Percentiles rank a stretch among this genome's conserved stretches.
Conservation (phyloP, 176 grass and related monocot genomes). For the Aegilops sharonensis region DNA sequence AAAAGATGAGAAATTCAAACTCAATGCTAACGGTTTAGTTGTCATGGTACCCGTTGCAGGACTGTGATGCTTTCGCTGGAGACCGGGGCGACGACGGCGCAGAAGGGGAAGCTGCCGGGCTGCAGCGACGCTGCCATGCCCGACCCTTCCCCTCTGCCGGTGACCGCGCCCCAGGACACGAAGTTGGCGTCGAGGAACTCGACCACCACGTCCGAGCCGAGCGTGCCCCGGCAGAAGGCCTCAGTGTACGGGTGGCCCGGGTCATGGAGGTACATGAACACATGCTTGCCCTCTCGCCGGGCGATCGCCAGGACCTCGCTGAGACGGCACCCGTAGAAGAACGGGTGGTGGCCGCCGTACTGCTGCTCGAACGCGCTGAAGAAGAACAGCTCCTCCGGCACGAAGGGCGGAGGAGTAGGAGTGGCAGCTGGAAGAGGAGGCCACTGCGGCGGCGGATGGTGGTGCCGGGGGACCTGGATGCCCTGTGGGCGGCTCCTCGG, state of each 20-base stretch:
- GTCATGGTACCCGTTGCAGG: constrained; percentile 42
- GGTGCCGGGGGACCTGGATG: constrained; percentile 12
- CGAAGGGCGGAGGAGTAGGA: neutral
- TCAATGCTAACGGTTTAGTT: no score
- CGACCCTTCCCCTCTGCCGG: constrained; percentile 26
- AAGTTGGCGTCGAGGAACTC: constrained; percentile 81
- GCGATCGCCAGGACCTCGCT: constrained; percentile 53
- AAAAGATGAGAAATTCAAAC: neutral
- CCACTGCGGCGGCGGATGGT: neutral
- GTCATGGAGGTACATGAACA: constrained; percentile 69
- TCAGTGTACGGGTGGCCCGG: constrained; percentile 39
- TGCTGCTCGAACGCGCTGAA: constrained; percentile 53
- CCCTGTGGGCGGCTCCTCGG: constrained; percentile 13
- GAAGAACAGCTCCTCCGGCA: constrained; percentile 61
- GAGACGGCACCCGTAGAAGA: constrained; percentile 70
- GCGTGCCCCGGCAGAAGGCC: constrained; percentile 56
- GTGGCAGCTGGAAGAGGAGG: neutral
- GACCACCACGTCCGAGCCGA: constrained; percentile 64
- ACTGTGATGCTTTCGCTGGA: constrained; percentile 48
- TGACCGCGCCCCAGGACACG: constrained; percentile 57
- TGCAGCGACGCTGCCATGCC: constrained; percentile 51
- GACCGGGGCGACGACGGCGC: constrained; percentile 52
- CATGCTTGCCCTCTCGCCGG: constrained; percentile 50
- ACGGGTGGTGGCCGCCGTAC: constrained; percentile 56
- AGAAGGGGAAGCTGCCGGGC: constrained; percentile 62